phyloP scores from a whole-genome alignment of 2,329 filamentous ascomycete species.

The Lachnellula suecica region DNA sequence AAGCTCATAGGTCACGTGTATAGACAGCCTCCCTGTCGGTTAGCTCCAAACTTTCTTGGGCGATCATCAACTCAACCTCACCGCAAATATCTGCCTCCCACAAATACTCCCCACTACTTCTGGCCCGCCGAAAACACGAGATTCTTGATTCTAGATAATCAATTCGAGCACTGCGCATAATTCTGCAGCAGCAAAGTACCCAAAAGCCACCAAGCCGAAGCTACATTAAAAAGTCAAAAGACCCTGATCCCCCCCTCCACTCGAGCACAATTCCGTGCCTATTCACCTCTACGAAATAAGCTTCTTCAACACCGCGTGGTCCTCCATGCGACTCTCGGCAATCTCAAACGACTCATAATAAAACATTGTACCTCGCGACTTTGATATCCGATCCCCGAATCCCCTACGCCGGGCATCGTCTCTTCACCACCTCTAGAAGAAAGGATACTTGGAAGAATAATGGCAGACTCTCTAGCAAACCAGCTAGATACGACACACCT shows the following conservation, averaged over 20 bases:
- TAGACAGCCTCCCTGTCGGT: too few species aligned
- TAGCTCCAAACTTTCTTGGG: too few species aligned
- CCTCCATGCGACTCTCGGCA: conserved; percentile 15
- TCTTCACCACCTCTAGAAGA: conserved; percentile 1
- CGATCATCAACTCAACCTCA: too few species aligned
- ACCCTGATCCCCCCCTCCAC: conserved; percentile 17
- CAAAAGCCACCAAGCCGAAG: conserved; percentile 4
- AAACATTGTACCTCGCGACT: neutral
- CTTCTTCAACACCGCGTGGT: conserved; percentile 1
- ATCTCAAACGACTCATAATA: conserved; percentile 6
- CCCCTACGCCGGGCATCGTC: conserved; percentile 1
- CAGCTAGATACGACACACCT: conserved; percentile 55
- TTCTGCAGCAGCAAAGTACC: conserved; percentile 5
- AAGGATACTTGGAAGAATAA: conserved; percentile 23
- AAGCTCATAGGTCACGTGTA: too few species aligned
- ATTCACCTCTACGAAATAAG: conserved; percentile 7
- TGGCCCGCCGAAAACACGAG: conserved; percentile 5
- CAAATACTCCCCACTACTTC: conserved; percentile 14
- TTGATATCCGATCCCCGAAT: neutral
- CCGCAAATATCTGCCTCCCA: conserved; percentile 14
- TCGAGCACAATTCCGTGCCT: conserved; percentile 8
- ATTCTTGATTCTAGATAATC: conserved; percentile 7
- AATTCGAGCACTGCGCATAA: conserved; percentile 20
- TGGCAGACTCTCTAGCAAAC: conserved; percentile 49
- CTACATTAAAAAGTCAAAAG: conserved; percentile 4